Percentiles rank a stretch among this genome's conserved stretches.
Conservation (phyloP, 495 filamentous ascomycete species). For the Hypoxylon cercidicola region DNA sequence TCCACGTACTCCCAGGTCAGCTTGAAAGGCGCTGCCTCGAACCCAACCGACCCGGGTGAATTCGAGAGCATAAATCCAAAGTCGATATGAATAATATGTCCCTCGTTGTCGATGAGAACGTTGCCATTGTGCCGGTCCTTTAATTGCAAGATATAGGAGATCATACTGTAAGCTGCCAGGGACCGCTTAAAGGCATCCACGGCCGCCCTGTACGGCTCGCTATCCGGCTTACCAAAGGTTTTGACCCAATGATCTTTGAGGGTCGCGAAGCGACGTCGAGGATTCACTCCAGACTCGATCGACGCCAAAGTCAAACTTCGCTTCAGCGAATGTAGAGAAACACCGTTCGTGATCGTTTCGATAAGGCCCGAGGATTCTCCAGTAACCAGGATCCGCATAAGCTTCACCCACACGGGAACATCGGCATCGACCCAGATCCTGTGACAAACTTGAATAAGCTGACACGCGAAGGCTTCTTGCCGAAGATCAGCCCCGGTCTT, state of each 20-base stretch:
- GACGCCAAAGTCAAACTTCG: conserved; percentile 75
- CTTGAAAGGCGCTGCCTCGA: conserved; percentile 83
- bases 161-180: conserved; percentile 78
- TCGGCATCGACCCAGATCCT: conserved; percentile 79
- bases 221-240: conserved; percentile 72
- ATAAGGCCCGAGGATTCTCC: conserved; percentile 81
- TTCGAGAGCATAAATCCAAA: conserved; percentile 87
- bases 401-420: conserved; percentile 80
- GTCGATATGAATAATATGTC: conserved; percentile 84
- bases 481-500: conserved; percentile 81
- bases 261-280: conserved; percentile 73
- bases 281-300: conserved; percentile 72
- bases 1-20: conserved; percentile 82
- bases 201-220: conserved; percentile 68
- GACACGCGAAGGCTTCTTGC: conserved; percentile 82
- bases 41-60: conserved; percentile 78
- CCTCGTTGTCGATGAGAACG: conserved; percentile 79
- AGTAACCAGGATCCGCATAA: conserved; percentile 82
- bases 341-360: conserved; percentile 83
- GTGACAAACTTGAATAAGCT: conserved; percentile 77
- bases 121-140: conserved; percentile 87
- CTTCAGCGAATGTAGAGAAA: conserved; percentile 79
- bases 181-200: conserved; percentile 76
- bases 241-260: conserved; percentile 81
- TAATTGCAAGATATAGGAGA: conserved; percentile 78